Conservation (phyloP, 2,329 filamentous ascomycete genomes). For the Phyllosticta citrichinensis region DNA sequence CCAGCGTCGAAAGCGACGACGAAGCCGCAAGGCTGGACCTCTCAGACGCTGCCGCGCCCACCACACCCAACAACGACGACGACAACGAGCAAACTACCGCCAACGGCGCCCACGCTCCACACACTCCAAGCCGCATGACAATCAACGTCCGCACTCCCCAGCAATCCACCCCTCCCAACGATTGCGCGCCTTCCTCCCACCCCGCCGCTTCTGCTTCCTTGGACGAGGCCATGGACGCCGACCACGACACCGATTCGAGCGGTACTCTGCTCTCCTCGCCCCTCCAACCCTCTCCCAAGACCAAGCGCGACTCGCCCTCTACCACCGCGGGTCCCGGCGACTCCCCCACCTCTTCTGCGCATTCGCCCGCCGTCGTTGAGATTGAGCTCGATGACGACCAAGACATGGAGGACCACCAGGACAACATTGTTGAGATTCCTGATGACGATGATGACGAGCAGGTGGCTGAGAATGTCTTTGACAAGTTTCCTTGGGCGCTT, state of each 20-base stretch:
- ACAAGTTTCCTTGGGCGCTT: constrained; percentile 21
- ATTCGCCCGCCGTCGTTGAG: constrained; percentile 28
- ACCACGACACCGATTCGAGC: constrained; percentile 3
- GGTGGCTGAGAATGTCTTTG: constrained; percentile 17
- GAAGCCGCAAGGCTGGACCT: constrained; percentile 2
- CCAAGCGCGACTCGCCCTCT: neutral
- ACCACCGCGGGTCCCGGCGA: neutral
- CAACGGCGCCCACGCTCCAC: constrained; percentile 9
- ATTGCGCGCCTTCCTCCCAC: neutral
- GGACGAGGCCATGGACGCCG: constrained; percentile 4
- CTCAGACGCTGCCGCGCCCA: constrained; percentile 11
- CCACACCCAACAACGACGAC: constrained; percentile 4
- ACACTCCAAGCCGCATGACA: constrained; percentile 10
- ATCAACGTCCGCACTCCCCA: constrained; percentile 10
- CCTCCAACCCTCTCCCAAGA: neutral
- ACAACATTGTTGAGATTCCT: constrained; percentile 11
- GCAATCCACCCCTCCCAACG: neutral
- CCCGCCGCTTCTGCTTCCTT: neutral
- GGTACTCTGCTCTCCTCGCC: constrained; percentile 3
- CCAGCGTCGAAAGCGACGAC: constrained; percentile 13
- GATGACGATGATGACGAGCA: constrained; percentile 14
- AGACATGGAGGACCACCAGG: constrained; percentile 15
- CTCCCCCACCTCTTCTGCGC: constrained; percentile 12
- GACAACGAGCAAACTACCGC: constrained; percentile 15
- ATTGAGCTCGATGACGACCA: constrained; percentile 24